These are phyloP conservation scores for Saussurea involucrata DNA, from an alignment of 129 eudicot species.

Conservation along the genomic window DNA sequence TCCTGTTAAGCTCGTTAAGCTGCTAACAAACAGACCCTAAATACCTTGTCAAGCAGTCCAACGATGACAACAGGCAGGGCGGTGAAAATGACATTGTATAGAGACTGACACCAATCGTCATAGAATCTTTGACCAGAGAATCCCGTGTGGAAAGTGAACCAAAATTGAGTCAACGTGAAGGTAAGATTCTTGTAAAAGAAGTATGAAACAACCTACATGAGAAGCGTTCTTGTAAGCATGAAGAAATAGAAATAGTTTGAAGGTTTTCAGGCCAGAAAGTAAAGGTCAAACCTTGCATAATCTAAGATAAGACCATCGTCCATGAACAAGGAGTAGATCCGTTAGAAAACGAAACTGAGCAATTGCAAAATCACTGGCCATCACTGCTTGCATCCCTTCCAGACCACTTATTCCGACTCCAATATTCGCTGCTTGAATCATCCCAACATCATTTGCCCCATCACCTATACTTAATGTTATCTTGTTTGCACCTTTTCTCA, in stretches of 20 bases:
- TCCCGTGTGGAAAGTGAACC: slow-evolving; percentile 94
- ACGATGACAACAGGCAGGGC: slow-evolving; percentile 83
- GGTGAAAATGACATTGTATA: slow-evolving; percentile 93
- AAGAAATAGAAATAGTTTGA: not conserved
- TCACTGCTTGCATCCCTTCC: slow-evolving; percentile 99
- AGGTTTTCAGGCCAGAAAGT: not conserved
- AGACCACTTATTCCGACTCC: slow-evolving; percentile 95
- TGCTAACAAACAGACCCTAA: not conserved
- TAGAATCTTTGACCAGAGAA: slow-evolving; percentile 95
- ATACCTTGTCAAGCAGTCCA: slow-evolving; percentile 93
- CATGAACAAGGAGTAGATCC: slow-evolving; percentile 94
- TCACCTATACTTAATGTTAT: slow-evolving; percentile 96
- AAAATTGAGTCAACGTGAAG: slow-evolving; percentile 92
- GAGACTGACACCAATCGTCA: slow-evolving; percentile 96
- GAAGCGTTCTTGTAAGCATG: not conserved
- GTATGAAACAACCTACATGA: slow-evolving; percentile 80
- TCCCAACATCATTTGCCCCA: slow-evolving; percentile 97
- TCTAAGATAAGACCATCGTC: slow-evolving; percentile 97
- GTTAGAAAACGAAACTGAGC: slow-evolving; percentile 93
- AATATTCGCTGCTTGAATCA: slow-evolving; percentile 98
- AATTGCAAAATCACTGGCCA: slow-evolving; percentile 98
- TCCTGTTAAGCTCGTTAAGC: too few species aligned
- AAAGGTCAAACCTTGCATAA: slow-evolving; percentile 71
- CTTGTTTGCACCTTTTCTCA: slow-evolving; percentile 82
- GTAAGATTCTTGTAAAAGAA: slow-evolving; percentile 96